Percentiles rank a stretch among this genome's conserved stretches.
Conservation (phyloP, 768 basidiomycete species). For the Termitomyces sp. region DNA sequence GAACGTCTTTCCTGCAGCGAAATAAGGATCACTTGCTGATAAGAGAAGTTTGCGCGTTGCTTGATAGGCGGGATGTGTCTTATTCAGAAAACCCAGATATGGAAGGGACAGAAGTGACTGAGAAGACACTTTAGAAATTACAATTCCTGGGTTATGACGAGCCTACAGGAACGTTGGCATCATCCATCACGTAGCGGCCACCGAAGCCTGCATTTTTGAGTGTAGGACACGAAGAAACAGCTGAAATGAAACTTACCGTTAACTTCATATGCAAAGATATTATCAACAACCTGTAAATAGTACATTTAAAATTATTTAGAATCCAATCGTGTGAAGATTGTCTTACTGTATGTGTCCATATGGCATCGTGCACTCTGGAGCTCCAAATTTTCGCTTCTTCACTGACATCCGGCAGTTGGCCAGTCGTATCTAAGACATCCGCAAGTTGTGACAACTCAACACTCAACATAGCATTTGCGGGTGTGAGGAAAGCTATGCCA, state of each 20-base stretch:
- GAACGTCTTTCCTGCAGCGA: conserved; percentile 54
- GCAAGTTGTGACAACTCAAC: conserved; percentile 64
- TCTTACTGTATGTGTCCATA: conserved; percentile 57
- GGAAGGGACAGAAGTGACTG: conserved; percentile 76
- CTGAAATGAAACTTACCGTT: conserved; percentile 40
- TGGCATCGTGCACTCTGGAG: conserved; percentile 47
- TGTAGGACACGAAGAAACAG: neutral
- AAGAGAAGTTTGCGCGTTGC: conserved; percentile 60
- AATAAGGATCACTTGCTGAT: conserved; percentile 68
- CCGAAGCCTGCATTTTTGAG: conserved; percentile 45
- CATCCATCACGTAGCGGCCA: conserved; percentile 75
- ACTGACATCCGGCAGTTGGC: conserved; percentile 45
- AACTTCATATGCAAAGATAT: conserved; percentile 72
- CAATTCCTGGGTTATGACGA: neutral
- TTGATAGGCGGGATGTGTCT: conserved; percentile 48
- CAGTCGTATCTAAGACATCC: conserved; percentile 45
- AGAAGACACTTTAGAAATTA: neutral
- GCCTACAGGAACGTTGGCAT: conserved; percentile 77
- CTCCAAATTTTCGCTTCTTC: conserved; percentile 53
- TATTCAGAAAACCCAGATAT: conserved; percentile 72
- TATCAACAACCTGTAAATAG: conserved; percentile 43
- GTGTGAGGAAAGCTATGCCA: conserved; percentile 59
- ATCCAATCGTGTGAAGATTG: neutral
- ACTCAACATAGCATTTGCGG: conserved; percentile 80
- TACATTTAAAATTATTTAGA: neutral